Evolutionary conservation across 108 stramenopile genomes (phyloP).

Genomic region (Mayamaea pseudoterrestris): DNA sequence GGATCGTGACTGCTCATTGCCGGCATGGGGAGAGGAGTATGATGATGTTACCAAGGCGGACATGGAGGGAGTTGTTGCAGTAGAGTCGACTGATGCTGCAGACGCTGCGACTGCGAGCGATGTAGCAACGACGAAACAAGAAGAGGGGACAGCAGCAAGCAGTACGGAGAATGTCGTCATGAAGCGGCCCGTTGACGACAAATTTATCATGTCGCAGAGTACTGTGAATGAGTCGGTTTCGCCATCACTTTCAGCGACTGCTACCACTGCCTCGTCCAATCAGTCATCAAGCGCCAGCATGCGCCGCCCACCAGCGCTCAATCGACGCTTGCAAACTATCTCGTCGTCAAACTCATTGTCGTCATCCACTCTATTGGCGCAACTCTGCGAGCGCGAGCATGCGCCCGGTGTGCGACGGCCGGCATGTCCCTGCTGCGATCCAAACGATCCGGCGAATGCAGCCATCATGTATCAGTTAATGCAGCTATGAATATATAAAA

Average conservation of each 20-base stretch:
- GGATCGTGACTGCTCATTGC: slow-evolving; percentile 45
- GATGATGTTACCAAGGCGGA: background rate
- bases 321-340: background rate
- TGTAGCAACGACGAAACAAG: background rate
- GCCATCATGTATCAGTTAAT: slow-evolving; percentile 37
- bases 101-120: background rate
- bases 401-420: slow-evolving; percentile 59
- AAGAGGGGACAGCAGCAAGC: background rate
- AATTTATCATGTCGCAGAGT: background rate
- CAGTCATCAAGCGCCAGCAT: background rate
- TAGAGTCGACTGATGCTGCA: background rate
- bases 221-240: background rate
- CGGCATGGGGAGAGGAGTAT: slow-evolving; percentile 28
- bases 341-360: slow-evolving; percentile 5
- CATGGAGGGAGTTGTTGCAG: background rate
- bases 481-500: slow-evolving; percentile 3
- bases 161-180: slow-evolving; percentile 36
- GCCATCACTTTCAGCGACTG: background rate
- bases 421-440: slow-evolving; percentile 82
- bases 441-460: slow-evolving; percentile 36
- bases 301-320: background rate
- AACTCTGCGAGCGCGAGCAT: slow-evolving; percentile 45
- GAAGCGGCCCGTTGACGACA: slow-evolving; percentile 20
- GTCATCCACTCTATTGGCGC: slow-evolving; percentile 21
- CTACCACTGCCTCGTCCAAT: background rate